Evolutionary conservation across 805 yeast species (phyloP), one percentile per base, ranked within the genome.

Genomic region (Cyberlindnera maclurae): DNA sequence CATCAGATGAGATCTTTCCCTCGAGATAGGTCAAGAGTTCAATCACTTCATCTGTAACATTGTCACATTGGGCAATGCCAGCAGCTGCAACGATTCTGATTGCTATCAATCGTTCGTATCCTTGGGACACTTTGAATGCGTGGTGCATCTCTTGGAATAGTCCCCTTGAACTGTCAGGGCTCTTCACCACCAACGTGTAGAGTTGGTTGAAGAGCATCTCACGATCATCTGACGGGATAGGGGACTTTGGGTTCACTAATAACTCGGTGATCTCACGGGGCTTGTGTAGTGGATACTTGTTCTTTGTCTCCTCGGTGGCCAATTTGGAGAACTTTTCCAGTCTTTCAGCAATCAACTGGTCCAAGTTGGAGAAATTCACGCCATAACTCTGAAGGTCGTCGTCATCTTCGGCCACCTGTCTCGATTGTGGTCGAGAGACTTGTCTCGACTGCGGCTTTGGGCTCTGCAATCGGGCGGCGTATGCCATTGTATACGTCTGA

Each of bases 141-240:
- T 43, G 31, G 1, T 49, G 32, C 37, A 50, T 36, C 17, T 49
- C 56, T 30, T 31, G 42, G 34, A 41, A 49, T 31, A n/a, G 38
- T 36, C 24, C 47, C 24, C 29, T 38, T 31, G 16, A 49, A 13
- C 34, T 43, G 11, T 13, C 36, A 20, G 50, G 43, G 10, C 32
- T 42, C 32, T 47, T 49, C 20, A 52, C 46, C 12, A 45, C 46
- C 15, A 54, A 33, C 11, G 51, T 39, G 28, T 53, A 53, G 29
- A 52, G 40, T 39, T 52, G 54, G 29, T 48, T 51, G n/a, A 50
- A 33, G 11, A 54, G 39, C 37, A 53, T 37, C 31, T 54, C 54
- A 35, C 56, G 52, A 36, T 53, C 57, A 12, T 39, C 38, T 2
- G 47, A 29, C 3, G 49, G 49, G 4, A 54, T 49, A 4, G 54